These are phyloP conservation scores for Nemania bipapillata DNA, from an alignment of 2,329 filamentous ascomycete species.

Conservation along the genomic window DNA sequence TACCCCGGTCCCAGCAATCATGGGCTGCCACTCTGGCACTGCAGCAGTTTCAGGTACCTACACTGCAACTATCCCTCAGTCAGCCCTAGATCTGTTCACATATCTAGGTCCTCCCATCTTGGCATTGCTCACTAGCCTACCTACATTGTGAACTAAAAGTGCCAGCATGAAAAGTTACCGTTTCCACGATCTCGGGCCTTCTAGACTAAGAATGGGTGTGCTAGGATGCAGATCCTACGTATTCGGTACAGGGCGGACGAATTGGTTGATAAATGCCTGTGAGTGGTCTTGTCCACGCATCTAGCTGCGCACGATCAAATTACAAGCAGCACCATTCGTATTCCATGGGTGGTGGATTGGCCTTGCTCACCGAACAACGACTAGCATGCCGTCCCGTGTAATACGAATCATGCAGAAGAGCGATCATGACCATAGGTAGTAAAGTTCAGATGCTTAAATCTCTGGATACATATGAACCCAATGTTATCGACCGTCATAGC, in stretches of 20 bases:
- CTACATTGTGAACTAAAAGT: slow-evolving; percentile 15
- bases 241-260: background rate
- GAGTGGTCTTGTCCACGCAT: slow-evolving; percentile 16
- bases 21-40: too few species aligned
- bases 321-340: background rate
- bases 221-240: background rate
- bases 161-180: background rate
- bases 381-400: background rate
- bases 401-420: background rate
- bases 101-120: background rate
- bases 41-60: too few species aligned
- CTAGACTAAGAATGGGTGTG: background rate
- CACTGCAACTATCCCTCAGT: too few species aligned
- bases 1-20: too few species aligned
- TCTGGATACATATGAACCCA: too few species aligned
- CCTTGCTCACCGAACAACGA: slow-evolving; percentile 5
- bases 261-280: slow-evolving; percentile 20
- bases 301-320: background rate
- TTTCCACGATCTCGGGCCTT: slow-evolving; percentile 2
- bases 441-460: too few species aligned
- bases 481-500: too few species aligned
- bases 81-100: too few species aligned
- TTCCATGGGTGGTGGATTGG: background rate
- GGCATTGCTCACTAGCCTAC: background rate
- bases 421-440: too few species aligned